Percentiles rank a stretch among this genome's conserved stretches.
phyloP scores from a whole-genome alignment of 2,329 filamentous ascomycete species.

The Thelonectria discophora region DNA sequence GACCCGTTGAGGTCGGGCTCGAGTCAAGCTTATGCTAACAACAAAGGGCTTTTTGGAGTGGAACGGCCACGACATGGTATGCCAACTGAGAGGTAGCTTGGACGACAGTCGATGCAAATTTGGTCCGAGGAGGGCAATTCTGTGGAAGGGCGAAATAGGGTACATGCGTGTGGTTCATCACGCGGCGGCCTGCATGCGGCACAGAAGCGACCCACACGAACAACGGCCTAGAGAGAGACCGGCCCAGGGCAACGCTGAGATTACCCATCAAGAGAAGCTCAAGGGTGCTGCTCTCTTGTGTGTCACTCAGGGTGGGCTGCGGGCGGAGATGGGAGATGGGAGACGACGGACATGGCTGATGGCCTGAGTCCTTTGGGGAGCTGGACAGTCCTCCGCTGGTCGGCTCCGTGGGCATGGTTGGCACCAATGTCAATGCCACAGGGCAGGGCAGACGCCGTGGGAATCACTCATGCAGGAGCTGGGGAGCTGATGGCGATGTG shows the following conservation, averaged over 20 bases:
- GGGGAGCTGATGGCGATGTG: constrained; percentile 5
- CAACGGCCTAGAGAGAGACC: constrained; percentile 33
- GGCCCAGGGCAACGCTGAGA: constrained; percentile 24
- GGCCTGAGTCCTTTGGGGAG: constrained; percentile 13
- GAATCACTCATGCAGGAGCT: constrained; percentile 21
- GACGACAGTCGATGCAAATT: constrained; percentile 16
- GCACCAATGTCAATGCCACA: constrained; percentile 23
- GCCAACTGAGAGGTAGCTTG: constrained; percentile 1
- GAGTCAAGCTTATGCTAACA: constrained; percentile 22
- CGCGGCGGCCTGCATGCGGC: constrained; percentile 41
- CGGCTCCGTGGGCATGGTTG: constrained; percentile 23
- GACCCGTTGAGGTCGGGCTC: constrained; percentile 19
- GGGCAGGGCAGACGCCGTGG: constrained; percentile 27
- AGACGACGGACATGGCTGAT: constrained; percentile 20
- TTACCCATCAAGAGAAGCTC: constrained; percentile 28
- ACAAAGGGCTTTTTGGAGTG: constrained; percentile 5
- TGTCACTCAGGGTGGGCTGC: constrained; percentile 17
- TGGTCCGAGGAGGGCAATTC: constrained; percentile 25
- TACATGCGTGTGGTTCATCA: constrained; percentile 38
- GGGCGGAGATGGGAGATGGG: constrained; percentile 20
- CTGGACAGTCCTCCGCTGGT: constrained; percentile 12
- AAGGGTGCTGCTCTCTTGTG: constrained; percentile 24
- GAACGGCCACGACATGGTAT: constrained; percentile 2
- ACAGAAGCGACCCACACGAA: constrained; percentile 38
- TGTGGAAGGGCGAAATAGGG: constrained; percentile 23